phyloP scores from a whole-genome alignment of 23 red algal genomes.

The Gracilaria vermiculophylla region DNA sequence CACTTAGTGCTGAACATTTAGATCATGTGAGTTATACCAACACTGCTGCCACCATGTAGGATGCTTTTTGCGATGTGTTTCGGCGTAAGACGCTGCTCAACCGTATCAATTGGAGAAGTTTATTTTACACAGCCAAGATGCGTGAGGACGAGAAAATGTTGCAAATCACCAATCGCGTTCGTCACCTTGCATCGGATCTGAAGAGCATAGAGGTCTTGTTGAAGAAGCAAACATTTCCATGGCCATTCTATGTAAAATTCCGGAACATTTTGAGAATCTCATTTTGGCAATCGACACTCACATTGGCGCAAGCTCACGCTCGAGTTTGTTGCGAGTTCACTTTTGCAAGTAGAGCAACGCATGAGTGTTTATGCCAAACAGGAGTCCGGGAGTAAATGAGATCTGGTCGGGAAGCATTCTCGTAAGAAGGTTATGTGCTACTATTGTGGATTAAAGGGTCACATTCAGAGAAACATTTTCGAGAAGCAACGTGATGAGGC shows the following conservation, averaged over 20 bases:
- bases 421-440: neutral
- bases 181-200: neutral
- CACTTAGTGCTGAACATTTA: neutral
- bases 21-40: neutral
- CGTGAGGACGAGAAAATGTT: neutral
- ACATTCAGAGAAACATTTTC: neutral
- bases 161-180: neutral
- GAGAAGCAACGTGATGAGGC: neutral
- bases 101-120: neutral
- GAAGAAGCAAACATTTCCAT: neutral
- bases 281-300: neutral
- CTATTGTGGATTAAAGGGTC: neutral
- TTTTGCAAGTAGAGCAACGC: neutral
- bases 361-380: neutral
- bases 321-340: neutral
- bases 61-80: slow-evolving; percentile 1
- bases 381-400: neutral
- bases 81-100: neutral
- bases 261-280: slow-evolving; percentile 6
- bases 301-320: neutral
- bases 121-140: neutral
- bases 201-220: neutral
- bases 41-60: neutral
- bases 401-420: neutral
- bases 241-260: neutral